phyloP scores from a whole-genome alignment of 257 asterid species.

The Rauvolfia tetraphylla region DNA sequence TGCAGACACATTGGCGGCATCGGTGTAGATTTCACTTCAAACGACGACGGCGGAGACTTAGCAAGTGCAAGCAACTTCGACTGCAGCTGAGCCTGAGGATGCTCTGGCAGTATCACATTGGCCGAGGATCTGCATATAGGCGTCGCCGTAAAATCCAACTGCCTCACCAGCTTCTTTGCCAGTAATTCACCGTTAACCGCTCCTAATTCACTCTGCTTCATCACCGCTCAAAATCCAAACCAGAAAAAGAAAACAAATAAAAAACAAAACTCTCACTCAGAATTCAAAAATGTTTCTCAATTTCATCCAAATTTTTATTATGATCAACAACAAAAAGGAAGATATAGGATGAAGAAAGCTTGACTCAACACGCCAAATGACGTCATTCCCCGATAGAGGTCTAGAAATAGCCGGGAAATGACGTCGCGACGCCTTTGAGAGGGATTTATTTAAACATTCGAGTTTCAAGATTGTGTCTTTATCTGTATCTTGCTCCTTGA shows the following conservation, averaged over 20 bases:
- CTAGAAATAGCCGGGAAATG: slow-evolving; percentile 1
- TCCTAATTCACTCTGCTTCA: slow-evolving; percentile 42
- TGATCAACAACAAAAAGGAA: neutral
- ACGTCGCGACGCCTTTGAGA: neutral
- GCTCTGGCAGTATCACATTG: slow-evolving; percentile 41
- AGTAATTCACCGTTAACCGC: slow-evolving; percentile 30
- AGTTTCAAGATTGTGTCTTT: slow-evolving; percentile 3
- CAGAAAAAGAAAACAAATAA: neutral
- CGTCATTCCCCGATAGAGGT: slow-evolving; percentile 4
- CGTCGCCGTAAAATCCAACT: slow-evolving; percentile 50
- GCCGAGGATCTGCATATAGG: slow-evolving; percentile 19
- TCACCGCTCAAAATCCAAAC: slow-evolving; percentile 14
- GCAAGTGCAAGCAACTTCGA: slow-evolving; percentile 38
- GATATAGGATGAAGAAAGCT: neutral
- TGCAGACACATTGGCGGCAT: neutral
- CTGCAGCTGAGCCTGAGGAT: slow-evolving; percentile 46
- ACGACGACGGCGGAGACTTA: slow-evolving; percentile 27
- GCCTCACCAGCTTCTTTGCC: slow-evolving; percentile 41
- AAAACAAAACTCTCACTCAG: slow-evolving; percentile 4
- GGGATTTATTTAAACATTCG: slow-evolving; percentile 1
- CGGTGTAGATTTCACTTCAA: slow-evolving; percentile 29
- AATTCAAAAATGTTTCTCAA: neutral
- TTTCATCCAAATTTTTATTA: neutral
- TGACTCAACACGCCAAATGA: neutral
- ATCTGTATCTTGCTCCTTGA: neutral